Evolutionary conservation across 805 yeast species (phyloP), one percentile per base, ranked within the genome.

Genomic region (Ogataea angusta): DNA sequence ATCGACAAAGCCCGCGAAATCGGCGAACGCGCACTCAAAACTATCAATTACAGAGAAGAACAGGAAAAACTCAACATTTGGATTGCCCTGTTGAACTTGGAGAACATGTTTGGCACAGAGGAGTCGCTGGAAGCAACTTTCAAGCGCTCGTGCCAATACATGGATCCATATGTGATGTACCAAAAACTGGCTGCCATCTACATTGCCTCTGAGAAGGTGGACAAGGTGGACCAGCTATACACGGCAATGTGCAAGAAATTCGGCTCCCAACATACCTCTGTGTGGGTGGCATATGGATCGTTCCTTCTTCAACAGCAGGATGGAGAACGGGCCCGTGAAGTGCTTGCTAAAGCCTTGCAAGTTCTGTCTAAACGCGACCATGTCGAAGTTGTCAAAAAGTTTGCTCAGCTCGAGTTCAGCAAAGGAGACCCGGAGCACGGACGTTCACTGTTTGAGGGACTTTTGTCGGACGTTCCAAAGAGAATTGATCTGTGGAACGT

Each of bases 391-490:
- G 95, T 89, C 8, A 77, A 82, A 54, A 89, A 85, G 63, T 90
- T 88, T 66, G 96, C 95, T 17, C 90, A 85, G 62, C 67, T 90
- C 41, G 98, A 91, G 64, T 91, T 82, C 62, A 53, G 71, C 40
- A 82, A 82, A 63, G 98, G 98, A 52, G 96, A 89, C 49, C 69
- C 88, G 7, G 99, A 91, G 64, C 91, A 90, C 62, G 99, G 95
- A 40, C 82, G 98, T 60, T 86, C 97, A 1, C 72, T 91, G 52
- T 87, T 91, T 57, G 98, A 91, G 68, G 98, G 97, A 44, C 75
- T 91, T 49, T 64, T 91, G 39, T 77, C 91, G 17, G 93, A 90
- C 59, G 91, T 85, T 34, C 93, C 96, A 39, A 88, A 88, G 72
- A 79, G 95, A 67, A 77, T 87, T 47, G 99, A 91, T 63, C 64